phyloP scores from a whole-genome alignment of 2,329 filamentous ascomycete genomes.

The Colletotrichum brevisporum region DNA sequence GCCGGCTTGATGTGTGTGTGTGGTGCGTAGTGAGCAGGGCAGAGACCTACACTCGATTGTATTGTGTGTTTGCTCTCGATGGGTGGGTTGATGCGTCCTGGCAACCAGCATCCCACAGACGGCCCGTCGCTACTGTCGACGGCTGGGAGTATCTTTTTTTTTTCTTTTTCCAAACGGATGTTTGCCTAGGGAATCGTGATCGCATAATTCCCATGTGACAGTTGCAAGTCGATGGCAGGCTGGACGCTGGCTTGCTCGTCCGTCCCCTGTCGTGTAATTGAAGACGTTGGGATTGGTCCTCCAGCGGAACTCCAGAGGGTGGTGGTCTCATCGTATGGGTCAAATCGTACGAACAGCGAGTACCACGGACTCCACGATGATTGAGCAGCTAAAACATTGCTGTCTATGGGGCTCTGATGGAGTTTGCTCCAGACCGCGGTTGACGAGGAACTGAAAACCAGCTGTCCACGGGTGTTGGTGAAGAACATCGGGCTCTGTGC shows the following conservation, averaged over 20 bases:
- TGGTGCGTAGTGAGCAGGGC: slow-evolving; percentile 11
- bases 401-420: neutral
- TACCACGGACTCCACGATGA: slow-evolving; percentile 10
- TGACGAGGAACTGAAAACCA: neutral
- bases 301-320: neutral
- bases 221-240: neutral
- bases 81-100: neutral
- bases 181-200: slow-evolving; percentile 1
- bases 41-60: neutral
- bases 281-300: slow-evolving; percentile 25
- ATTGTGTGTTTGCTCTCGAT: neutral
- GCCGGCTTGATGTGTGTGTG: slow-evolving; percentile 5
- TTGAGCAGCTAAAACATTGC: neutral
- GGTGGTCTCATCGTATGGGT: slow-evolving; percentile 15
- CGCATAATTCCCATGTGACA: slow-evolving; percentile 33
- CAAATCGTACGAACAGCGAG: slow-evolving; percentile 4
- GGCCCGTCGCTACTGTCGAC: neutral
- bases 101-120: slow-evolving; percentile 2
- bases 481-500: neutral
- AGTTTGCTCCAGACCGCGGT: neutral
- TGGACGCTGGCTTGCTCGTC: neutral
- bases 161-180: neutral
- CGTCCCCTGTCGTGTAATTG: slow-evolving; percentile 13
- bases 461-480: neutral
- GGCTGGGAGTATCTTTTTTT: neutral